Evolutionary conservation across 129 eudicot species (phyloP).

Genomic region (Escallonia herrerae): DNA sequence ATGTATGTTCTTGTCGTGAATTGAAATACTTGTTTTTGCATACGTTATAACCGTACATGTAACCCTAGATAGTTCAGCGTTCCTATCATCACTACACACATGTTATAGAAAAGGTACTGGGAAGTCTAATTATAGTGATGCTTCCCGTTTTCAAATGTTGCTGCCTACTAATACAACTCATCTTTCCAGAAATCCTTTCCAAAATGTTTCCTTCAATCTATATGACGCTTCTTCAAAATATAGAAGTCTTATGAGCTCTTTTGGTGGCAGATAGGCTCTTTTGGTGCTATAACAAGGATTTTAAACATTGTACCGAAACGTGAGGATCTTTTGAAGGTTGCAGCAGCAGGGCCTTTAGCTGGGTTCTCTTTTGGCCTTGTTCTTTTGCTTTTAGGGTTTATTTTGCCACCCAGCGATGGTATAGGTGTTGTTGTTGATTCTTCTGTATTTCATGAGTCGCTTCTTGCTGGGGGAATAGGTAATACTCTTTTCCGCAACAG

Average conservation of each 20-base stretch:
- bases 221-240: background rate
- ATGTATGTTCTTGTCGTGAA: background rate
- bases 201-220: background rate
- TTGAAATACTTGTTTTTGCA: constrained; percentile 2
- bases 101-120: background rate
- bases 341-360: constrained; percentile 95
- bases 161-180: background rate
- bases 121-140: background rate
- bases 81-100: background rate
- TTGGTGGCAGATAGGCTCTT: constrained; percentile 98
- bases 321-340: constrained; percentile 86
- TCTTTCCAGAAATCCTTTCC: background rate
- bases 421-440: constrained; percentile 75
- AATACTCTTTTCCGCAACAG: no score
- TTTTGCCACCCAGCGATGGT: constrained; percentile 82
- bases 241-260: constrained; percentile 31
- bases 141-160: background rate
- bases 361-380: constrained; percentile 81
- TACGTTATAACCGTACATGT: constrained; percentile 23
- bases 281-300: constrained; percentile 91
- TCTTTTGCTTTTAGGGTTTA: constrained; percentile 82
- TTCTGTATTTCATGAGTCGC: constrained; percentile 86
- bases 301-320: constrained; percentile 78
- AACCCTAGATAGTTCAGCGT: background rate
- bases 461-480: constrained; percentile 97